Conservation (phyloP, 495 filamentous ascomycete species). For the Podospora australis region DNA sequence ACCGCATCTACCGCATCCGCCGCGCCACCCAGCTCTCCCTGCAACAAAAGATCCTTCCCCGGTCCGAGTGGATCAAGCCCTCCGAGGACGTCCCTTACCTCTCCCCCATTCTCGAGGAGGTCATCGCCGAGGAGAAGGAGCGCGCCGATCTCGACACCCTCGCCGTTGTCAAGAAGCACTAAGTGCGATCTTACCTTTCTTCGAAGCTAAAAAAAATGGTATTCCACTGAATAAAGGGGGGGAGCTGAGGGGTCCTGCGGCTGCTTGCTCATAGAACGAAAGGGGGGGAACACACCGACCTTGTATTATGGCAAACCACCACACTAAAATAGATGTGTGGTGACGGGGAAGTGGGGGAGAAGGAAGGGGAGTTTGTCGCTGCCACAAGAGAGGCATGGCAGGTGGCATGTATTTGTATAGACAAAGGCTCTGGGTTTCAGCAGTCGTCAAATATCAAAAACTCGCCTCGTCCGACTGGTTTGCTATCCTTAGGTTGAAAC, state of each 20-base stretch:
- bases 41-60: constrained; percentile 74
- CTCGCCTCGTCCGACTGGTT: too few relatives aligned
- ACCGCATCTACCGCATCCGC: constrained; percentile 93
- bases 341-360: background rate
- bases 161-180: constrained; percentile 54
- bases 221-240: too few relatives aligned
- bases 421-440: too few relatives aligned
- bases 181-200: constrained; percentile 5
- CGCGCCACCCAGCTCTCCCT: constrained; percentile 80
- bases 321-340: background rate
- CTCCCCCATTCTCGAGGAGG: constrained; percentile 22
- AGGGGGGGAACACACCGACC: too few relatives aligned
- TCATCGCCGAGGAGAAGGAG: constrained; percentile 72
- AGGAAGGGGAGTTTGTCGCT: too few relatives aligned
- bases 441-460: too few relatives aligned
- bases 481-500: too few relatives aligned
- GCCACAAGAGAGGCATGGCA: too few relatives aligned
- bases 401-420: too few relatives aligned
- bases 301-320: background rate
- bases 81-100: constrained; percentile 36
- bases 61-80: constrained; percentile 64
- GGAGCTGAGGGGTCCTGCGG: too few relatives aligned
- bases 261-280: too few relatives aligned
- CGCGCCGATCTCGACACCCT: constrained; percentile 76
- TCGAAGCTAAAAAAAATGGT: background rate